Conservation (phyloP, 1,139 yeast genomes). For the Saccharomyces hybrid region DNA sequence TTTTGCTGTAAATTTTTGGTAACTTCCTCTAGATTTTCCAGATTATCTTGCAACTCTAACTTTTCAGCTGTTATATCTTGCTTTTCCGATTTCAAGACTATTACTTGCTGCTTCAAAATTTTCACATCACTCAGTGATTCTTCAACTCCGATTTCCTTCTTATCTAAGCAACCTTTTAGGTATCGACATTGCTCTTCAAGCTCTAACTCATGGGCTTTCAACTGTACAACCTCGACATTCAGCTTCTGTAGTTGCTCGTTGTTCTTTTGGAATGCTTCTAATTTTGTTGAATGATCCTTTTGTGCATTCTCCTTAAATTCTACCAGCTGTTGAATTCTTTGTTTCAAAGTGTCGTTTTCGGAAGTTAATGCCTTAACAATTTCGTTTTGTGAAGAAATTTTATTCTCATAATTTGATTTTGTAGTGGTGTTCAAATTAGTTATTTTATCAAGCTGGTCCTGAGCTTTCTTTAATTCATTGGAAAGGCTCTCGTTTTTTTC, state of each 20-base stretch:
- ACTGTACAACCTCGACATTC: conserved; percentile 28
- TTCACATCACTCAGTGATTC: conserved; percentile 18
- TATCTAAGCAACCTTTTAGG: conserved; percentile 17
- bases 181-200: conserved; percentile 27
- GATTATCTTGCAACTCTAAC: conserved; percentile 23
- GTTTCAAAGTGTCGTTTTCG: conserved; percentile 23
- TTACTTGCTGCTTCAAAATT: conserved; percentile 17
- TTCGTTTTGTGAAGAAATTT: conserved; percentile 23
- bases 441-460: conserved; percentile 1
- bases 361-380: conserved; percentile 18
- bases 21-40: conserved; percentile 15
- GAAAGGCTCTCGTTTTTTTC: conserved; percentile 5
- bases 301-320: conserved; percentile 14
- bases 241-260: conserved; percentile 27
- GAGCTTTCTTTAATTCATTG: conserved; percentile 6
- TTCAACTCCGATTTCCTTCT: conserved; percentile 13
- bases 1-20: conserved; percentile 15
- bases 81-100: conserved; percentile 19
- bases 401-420: conserved; percentile 25
- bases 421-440: conserved; percentile 5
- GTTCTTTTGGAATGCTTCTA: conserved; percentile 17
- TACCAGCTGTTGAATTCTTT: conserved; percentile 17
- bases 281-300: conserved; percentile 11
- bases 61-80: conserved; percentile 21
- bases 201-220: conserved; percentile 29